Base-by-base conservation (phyloP, 371 early-diverging fungal species). In the Circinella minor region DNA sequence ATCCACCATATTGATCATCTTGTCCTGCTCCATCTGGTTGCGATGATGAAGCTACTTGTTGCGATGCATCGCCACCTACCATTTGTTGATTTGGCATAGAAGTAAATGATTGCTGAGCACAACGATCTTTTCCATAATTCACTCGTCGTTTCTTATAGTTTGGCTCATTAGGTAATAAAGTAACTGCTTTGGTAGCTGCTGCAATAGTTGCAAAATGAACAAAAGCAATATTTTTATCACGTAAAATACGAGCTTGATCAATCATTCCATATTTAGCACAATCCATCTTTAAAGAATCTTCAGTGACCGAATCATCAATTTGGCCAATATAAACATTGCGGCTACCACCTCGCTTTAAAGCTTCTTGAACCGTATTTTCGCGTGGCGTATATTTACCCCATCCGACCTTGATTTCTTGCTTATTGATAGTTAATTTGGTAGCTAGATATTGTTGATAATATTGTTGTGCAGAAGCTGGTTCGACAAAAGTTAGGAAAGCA, bases 61-160 rank as follows among this genome's bases (percentile, higher is more conserved):
- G 9, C 43, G 6, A 9, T 43, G 43, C 9, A 11, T 43, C 43
- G 43, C 6, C 11, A 43, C 11, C 9, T 9, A 11, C 43, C 6
- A 9, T 8, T 13, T 8, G 51, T n/a, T 51, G 51, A 5, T 8
- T 14, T 51, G 8, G 51, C 51, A 17, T 51, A 15, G 14, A 1
- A 51, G 14, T 4, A 10, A 47, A 55, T n/a, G 6, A 20, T 39
- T 34, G 66, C 9, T 66, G 63, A 37, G 47, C 55, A 20, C 94
- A 94, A 34, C 93, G 86, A 78, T 94, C 95, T 73, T 88, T 90
- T 59, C 94, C 94, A 78, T 89, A 94, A 63, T 86, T 81, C 66
- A 95, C 72, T 36, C 90, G 80, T 36, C 85, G 79, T 27, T 74
- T 74, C 8, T 69, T 46, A 86, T 90, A 93, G 37, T 71, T 72